Base-by-base conservation (phyloP, 164 flowering plant genomes). In the Chimonanthus praecox region DNA sequence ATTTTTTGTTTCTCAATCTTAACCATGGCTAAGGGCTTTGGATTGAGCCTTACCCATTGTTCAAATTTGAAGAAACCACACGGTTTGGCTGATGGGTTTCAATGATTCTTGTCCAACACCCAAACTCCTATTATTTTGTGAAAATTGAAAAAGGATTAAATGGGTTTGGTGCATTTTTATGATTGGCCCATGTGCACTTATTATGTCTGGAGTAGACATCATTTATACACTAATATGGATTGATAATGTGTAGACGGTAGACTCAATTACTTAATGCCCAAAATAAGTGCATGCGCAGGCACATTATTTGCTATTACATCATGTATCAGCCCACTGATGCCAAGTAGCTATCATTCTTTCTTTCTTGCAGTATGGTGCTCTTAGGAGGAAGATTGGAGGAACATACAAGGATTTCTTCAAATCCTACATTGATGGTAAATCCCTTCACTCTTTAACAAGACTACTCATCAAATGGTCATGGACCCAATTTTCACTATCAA, bases 351-450 rank as follows among this genome's bases (percentile, higher is more conserved):
- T 63, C 11, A 20, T 20, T 58, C 16, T 10, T 58, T 58, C 16
- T 21, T 5, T 58, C 9, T 2, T 67, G 81, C 84, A 94, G 99
- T 94, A 92, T 80, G 99, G 93, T 70, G 99, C 99, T 71, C 90
- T 94, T 11, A 82, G 97, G 70, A 89, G 99, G 81, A 94, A 92
- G 80, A 92, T 91, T 72, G 99, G 99, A 48, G 99, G 97, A 61
- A 94, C 99, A 2, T 92, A 91, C 88, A 90, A 88, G 83, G 99
- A 94, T 73, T 94, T 94, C 81, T 94, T 92, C 88, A 94, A 94
- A 75, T 92, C 97, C n/a, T 94, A 91, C 70, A 76, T 92, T 70
- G 97, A 94, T 3, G 97, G 97, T 94, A 82, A 74, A 4, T 33
- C 2, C 48, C 9, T 33, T 33, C 1, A 33, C 33, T n/a, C 11